Percentiles rank a stretch among this genome's conserved stretches.
Conservation (phyloP, 768 basidiomycete genomes). For the Trametes cingulata region DNA sequence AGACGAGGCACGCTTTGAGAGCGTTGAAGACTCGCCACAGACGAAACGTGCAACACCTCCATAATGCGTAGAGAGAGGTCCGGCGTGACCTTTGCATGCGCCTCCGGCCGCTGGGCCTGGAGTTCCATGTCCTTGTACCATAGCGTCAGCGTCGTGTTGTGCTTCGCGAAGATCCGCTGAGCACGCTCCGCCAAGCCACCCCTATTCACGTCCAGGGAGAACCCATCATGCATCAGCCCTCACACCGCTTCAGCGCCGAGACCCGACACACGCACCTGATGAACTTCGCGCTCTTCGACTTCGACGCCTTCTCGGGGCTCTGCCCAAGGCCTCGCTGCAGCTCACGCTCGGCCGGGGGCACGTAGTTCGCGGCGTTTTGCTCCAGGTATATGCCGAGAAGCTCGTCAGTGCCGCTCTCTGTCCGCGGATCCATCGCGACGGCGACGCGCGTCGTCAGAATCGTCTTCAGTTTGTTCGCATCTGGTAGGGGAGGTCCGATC, state of each 20-base stretch:
- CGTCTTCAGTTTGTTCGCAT: conserved; percentile 37
- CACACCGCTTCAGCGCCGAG: not conserved
- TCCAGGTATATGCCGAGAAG: conserved; percentile 54
- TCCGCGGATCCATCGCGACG: conserved; percentile 50
- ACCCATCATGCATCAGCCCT: not conserved
- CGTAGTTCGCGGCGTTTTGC: conserved; percentile 43
- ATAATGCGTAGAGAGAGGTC: conserved; percentile 49
- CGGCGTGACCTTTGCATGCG: conserved; percentile 28
- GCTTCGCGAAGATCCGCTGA: conserved; percentile 42
- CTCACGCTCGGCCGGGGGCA: conserved; percentile 38
- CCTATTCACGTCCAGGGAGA: conserved; percentile 33
- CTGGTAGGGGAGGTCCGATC: conserved; percentile 16
- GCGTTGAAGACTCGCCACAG: conserved; percentile 32
- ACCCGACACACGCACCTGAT: conserved; percentile 42
- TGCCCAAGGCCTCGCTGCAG: conserved; percentile 52
- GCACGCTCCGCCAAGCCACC: conserved; percentile 57
- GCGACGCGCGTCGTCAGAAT: conserved; percentile 57
- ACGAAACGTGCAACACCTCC: conserved; percentile 41
- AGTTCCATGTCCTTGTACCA: conserved; percentile 55
- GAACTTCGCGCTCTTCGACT: conserved; percentile 46
- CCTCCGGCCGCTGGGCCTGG: conserved; percentile 12
- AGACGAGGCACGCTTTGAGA: conserved; percentile 24
- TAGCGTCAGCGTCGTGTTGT: conserved; percentile 47
- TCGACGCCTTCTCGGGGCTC: conserved; percentile 56
- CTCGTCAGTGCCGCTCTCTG: conserved; percentile 51